Conservation (phyloP, 2,329 filamentous ascomycete genomes). For the Niveomyces coronatus region DNA sequence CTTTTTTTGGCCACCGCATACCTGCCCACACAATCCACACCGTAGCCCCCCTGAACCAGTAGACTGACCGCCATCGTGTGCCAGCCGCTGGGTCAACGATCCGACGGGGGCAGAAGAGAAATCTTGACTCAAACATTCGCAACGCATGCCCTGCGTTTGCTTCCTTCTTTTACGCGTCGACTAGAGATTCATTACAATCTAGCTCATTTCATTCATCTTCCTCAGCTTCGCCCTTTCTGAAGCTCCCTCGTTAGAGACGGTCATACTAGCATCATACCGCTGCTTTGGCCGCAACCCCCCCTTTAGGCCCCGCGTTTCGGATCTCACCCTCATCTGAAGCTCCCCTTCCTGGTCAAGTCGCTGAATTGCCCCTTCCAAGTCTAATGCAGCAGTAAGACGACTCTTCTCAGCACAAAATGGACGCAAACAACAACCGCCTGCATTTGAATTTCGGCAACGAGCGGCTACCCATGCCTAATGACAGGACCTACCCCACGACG, state of each 20-base stretch:
- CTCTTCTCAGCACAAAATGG: conserved; percentile 29
- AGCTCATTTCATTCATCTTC: too few species aligned
- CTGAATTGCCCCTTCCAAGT: conserved; percentile 1
- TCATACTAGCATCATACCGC: too few species aligned
- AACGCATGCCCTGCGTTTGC: neutral
- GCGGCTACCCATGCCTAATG: conserved; percentile 47
- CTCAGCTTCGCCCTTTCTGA: too few species aligned
- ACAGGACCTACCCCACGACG: conserved; percentile 72
- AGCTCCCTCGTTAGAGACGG: too few species aligned
- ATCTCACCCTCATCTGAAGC: conserved; percentile 5
- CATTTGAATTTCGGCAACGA: conserved; percentile 59
- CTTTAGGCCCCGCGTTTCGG: conserved; percentile 9
- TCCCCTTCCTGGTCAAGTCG: too few species aligned
- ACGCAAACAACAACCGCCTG: conserved; percentile 49
- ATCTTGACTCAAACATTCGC: neutral
- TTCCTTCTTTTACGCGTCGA: too few species aligned
- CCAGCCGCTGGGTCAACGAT: too few species aligned
- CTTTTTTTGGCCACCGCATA: neutral
- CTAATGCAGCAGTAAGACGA: neutral
- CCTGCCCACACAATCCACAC: too few species aligned
- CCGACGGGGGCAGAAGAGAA: too few species aligned
- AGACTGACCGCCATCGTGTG: conserved; percentile 10
- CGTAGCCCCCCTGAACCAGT: conserved; percentile 3
- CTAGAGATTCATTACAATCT: too few species aligned
- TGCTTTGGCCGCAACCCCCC: neutral